Base-by-base conservation (phyloP, 768 basidiomycete genomes). In the Termitomyces sp. region DNA sequence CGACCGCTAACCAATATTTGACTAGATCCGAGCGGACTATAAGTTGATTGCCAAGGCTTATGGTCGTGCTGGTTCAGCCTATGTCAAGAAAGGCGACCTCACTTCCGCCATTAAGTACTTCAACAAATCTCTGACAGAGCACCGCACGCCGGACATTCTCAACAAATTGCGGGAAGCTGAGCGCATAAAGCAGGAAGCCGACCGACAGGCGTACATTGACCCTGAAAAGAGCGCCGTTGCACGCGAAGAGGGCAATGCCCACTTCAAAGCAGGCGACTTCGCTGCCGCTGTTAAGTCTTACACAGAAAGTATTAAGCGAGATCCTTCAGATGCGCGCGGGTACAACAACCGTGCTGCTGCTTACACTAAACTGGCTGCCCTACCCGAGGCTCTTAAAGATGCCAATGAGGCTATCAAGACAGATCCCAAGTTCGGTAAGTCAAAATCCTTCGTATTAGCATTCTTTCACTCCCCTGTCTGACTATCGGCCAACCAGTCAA, bases 331-430 rank as follows among this genome's bases (percentile, higher is more conserved):
- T 69, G 83, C 96, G 14, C 82, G 89, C 63, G 95, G 92, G 9
- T 99, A 98, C 79, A 98, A 96, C 73, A 99, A 99, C 77, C 89
- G 97, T 51, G 94, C 97, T n/a, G 89, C 94, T 32, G 95, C 94
- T 26, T 98, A 97, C 77, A 93, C 89, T 75, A 98, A 98, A 77
- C 85, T 99, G 43, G 83, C 83, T 46, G 97, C 97, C 1, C 75
- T 98, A 33, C 91, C 95, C 12, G 97, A 99, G 72, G 97, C 95
- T 1, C 81, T 98, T 69, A 98, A 98, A 74, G 97, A 99, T 68
- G 93, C 87, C 41, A 85, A 99, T 57, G 86, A 91, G 71, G 94
- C 97, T 28, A 94, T 98, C 79, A 88, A 87, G 74, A 83, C 90
- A 51, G 96, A 98, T 73, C 86, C 93, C 38, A 78, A 78, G 52